Conservation (phyloP, 1,284 basidiomycete genomes). For the Flammula alnicola region DNA sequence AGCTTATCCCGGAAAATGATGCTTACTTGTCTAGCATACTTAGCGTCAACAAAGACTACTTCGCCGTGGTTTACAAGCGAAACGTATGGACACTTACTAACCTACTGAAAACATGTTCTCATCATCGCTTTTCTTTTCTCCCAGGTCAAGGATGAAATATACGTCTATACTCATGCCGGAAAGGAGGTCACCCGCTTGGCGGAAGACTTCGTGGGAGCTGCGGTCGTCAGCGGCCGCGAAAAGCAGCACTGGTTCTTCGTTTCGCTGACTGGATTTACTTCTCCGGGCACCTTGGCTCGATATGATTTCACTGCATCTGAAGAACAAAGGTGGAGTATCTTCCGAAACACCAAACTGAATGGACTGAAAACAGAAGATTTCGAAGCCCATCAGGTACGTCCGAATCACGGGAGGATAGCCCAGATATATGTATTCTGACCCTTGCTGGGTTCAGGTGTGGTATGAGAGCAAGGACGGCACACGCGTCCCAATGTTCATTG, state of each 20-base stretch:
- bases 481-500: conserved; percentile 86
- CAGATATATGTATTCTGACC: conserved; percentile 4
- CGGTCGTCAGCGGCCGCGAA: conserved; percentile 57
- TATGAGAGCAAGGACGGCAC: conserved; percentile 84
- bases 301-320: conserved; percentile 61
- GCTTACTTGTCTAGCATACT: conserved; percentile 60
- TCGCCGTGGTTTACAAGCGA: conserved; percentile 73
- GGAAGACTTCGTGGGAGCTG: conserved; percentile 74
- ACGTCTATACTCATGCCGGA: conserved; percentile 72
- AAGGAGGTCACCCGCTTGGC: conserved; percentile 61
- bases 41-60: conserved; percentile 60
- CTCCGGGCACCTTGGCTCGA: conserved; percentile 69
- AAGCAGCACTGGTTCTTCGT: conserved; percentile 73
- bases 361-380: conserved; percentile 78
- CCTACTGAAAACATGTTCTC: not conserved
- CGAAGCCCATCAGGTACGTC: conserved; percentile 63
- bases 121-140: conserved; percentile 1
- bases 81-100: conserved; percentile 56
- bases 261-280: conserved; percentile 72
- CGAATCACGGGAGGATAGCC: not conserved
- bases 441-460: conserved; percentile 57
- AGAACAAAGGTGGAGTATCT: conserved; percentile 61
- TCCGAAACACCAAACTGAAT: conserved; percentile 63
- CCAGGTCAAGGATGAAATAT: conserved; percentile 83
- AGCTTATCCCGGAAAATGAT: conserved; percentile 75